Evolutionary conservation across 2,329 filamentous ascomycete genomes (phyloP), one percentile per base, ranked within the genome.

Genomic region (Trichoderma sp.): DNA sequence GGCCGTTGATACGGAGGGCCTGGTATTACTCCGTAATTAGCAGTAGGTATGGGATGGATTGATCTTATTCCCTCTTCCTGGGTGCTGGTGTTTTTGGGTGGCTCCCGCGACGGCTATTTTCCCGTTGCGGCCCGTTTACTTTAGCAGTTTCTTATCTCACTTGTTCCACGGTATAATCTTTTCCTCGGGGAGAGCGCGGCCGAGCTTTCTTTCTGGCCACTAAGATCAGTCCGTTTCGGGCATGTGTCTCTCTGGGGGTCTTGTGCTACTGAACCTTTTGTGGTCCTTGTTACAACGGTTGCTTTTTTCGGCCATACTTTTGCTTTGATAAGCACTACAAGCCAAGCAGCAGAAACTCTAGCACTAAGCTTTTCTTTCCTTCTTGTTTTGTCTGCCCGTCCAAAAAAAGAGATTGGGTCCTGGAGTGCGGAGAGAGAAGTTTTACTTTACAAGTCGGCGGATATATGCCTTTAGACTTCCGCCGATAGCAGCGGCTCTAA

Each of bases 41-140:
- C 16, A 40, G 40, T 19, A 40, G 14, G 60, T 37, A 5, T 27
- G 27, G 40, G 16, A 40, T 16, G 60, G 27, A 49, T 24, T 49
- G 19, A 21, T 49, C 21, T 49, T 49, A 21, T 24, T 49, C n/a
- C 13, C 19, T n/a, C n/a, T 10, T 19, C 40, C 40, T 4, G 16
- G 40, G 24, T 13, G 33, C 33, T 35, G 33, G 33, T 35, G 11
- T 24, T 24, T 47, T 49, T 49, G n/a, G 19, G 62, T 11, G 35
- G 35, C 52, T 57, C 40, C 40, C 7, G 40, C 16, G 40, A 43
- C 52, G 62, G 53, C 57, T 65, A 65, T 65, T 47, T 53, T 65
- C 62, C 62, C 62, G 62, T 65, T 27, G 62, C 62, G 62, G 62
- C 35, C 62, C 62, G 62, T 57, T 65, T 57, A 5, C 40, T 43